Evolutionary conservation across 2,329 filamentous ascomycete species (phyloP), one percentile per base, ranked within the genome.

Genomic region (Aureobasidium sp.): DNA sequence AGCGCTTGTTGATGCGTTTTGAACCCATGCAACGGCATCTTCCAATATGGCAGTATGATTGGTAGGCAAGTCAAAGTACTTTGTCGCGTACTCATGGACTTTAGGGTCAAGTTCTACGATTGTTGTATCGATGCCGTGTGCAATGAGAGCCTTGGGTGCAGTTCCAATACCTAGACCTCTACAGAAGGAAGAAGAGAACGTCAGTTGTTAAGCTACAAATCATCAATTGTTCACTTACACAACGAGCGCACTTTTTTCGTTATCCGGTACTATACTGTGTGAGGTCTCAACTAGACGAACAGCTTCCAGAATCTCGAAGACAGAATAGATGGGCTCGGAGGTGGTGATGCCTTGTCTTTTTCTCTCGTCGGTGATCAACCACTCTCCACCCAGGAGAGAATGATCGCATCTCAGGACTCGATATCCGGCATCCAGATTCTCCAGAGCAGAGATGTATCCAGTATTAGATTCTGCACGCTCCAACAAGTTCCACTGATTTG

Each of bases 281-380:
- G 62, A 6, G 3, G 79, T 79, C 67, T 94, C 80, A 29, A 96
- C 81, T 36, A 99, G 81, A 27, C 94, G 84, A 7, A 97, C 88
- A 3, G 93, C 91, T 73, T 99, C 94, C 1, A 99, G 83, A 82
- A 96, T 95, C 30, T 90, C 87, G 72, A 99, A 99, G n/a, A 97
- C 88, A 10, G 90, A 88, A 71, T 97, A 99, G 61, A 99, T 90
- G 0, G 93, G 91, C 74, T 99, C 94, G 11, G 85, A 83, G 21
- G 91, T 77, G 47, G 81, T 73, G 67, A 79, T 76, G 49, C 75
- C 77, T 63, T 75, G 71, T 42, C 68, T 65, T 29, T 57, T 61
- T 34, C 77, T 64, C 52, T 72, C 63, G 1, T 73, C 71, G 1
- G 80, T 82, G 72, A 86, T 74, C 13, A 87, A 82, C 93, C 93